Base-by-base conservation (phyloP, 257 asterid genomes). In the Cynanchum wilfordii region DNA sequence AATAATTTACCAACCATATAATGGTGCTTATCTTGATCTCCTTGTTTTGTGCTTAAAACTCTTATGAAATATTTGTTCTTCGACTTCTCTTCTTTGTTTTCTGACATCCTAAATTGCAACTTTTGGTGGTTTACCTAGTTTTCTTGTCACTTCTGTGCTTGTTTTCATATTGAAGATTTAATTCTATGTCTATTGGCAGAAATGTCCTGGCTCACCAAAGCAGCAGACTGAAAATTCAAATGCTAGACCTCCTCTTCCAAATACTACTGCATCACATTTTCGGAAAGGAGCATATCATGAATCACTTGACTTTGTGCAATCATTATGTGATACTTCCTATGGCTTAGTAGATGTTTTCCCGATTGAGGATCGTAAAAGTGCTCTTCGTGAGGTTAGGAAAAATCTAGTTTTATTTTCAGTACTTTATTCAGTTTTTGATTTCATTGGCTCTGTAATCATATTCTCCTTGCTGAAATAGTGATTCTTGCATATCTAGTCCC, bases 291-390 rank as follows among this genome's bases (percentile, higher is more conserved):
- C 96, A 38, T 95, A 95, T 81, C 96, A 95, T 75, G 96, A 91
- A 74, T 95, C 99, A 25, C 96, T 95, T 47, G 98, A 95, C 85
- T 95, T 95, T 69, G 99, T 95, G 76, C 98, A 86, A 65, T 82
- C 88, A 38, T 85, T 95, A 83, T 84, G 99, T 16, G 99, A 95
- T 75, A 95, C 97, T 75, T 95, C 99, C 63, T 95, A 86, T 76
- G 96, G 93, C 76, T 88, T 95, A 68, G 98, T 95, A 78, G 99
- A 95, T 80, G 89, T 95, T 71, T 95, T 95, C 83, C 99, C 99
- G 25, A 75, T 89, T 74, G 98, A 90, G 78, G 99, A 92, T 74
- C 92, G 99, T 63, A 95, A 90, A 86, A 73, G 89, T 73, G 98
- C 96, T 78, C 97, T 95, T 74, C 76, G 86, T 67, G 99, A 95